Percentiles rank a stretch among this genome's conserved stretches.
Evolutionary conservation across 2,329 filamentous ascomycete species (phyloP).

Genomic region (Fusarium siculi): DNA sequence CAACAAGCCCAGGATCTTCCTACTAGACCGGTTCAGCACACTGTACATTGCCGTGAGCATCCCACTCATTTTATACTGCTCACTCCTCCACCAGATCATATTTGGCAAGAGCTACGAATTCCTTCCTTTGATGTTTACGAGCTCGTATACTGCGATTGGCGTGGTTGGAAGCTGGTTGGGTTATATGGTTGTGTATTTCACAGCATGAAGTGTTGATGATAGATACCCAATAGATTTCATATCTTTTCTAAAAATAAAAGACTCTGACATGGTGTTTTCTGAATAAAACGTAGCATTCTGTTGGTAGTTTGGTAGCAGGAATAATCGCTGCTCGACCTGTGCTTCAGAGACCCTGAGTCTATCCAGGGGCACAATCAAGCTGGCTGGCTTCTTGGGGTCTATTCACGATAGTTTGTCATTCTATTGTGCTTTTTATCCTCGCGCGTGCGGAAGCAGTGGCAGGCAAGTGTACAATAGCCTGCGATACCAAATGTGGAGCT

Average conservation of each 20-base stretch:
- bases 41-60: slow-evolving; percentile 91
- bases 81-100: slow-evolving; percentile 81
- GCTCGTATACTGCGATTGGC: slow-evolving; percentile 92
- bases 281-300: not conserved
- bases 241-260: not conserved
- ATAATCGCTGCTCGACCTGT: not conserved
- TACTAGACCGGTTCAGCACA: slow-evolving; percentile 90
- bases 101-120: slow-evolving; percentile 90
- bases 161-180: slow-evolving; percentile 96
- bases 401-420: not conserved
- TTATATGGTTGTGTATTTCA: slow-evolving; percentile 92
- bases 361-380: not conserved
- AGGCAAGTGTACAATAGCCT: not conserved
- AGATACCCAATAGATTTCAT: slow-evolving; percentile 42
- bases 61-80: slow-evolving; percentile 89
- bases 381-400: not conserved
- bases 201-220: slow-evolving; percentile 52
- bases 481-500: slow-evolving; percentile 36
- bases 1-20: slow-evolving; percentile 80
- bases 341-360: not conserved
- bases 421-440: not conserved
- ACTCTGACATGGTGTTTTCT: not conserved
- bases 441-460: not conserved
- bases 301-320: not conserved
- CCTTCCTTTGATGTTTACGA: slow-evolving; percentile 95